Evolutionary conservation across 2,329 filamentous ascomycete species (phyloP).

Genomic region (Neonectria hederae): DNA sequence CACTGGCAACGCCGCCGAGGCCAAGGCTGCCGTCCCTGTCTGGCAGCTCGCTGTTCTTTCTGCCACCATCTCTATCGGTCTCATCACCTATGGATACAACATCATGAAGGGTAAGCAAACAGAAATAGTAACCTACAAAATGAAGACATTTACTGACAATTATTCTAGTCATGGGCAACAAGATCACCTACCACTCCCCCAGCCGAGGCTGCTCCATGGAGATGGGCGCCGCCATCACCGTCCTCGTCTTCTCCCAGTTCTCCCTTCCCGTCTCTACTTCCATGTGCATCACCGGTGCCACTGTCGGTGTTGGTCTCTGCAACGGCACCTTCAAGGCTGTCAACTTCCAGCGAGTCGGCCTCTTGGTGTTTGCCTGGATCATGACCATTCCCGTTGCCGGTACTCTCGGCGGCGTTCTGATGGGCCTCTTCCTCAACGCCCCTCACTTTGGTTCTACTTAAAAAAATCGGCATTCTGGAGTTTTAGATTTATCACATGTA

Average conservation of each 20-base stretch:
- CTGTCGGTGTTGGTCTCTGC: slow-evolving; percentile 80
- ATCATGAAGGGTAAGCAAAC: slow-evolving; percentile 76
- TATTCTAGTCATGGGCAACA: slow-evolving; percentile 77
- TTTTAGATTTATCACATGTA: slow-evolving; percentile 9
- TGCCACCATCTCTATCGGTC: slow-evolving; percentile 69
- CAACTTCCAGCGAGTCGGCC: slow-evolving; percentile 78
- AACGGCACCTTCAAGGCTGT: slow-evolving; percentile 77
- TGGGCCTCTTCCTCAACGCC: slow-evolving; percentile 53
- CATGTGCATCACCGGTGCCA: slow-evolving; percentile 84
- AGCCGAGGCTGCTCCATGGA: slow-evolving; percentile 75
- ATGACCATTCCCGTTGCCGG: slow-evolving; percentile 56
- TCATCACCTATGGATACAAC: slow-evolving; percentile 82
- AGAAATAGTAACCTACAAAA: neutral
- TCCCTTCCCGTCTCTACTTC: slow-evolving; percentile 79
- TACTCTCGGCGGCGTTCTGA: slow-evolving; percentile 51
- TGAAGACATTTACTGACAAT: slow-evolving; percentile 24
- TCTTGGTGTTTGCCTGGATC: slow-evolving; percentile 71
- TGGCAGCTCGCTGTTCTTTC: slow-evolving; percentile 81
- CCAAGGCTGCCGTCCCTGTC: slow-evolving; percentile 73
- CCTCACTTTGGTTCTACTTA: slow-evolving; percentile 44
- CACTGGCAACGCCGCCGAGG: slow-evolving; percentile 67
- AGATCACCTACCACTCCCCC: slow-evolving; percentile 75
- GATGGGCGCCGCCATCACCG: slow-evolving; percentile 80
- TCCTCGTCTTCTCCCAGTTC: slow-evolving; percentile 80
- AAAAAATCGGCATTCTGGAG: neutral